phyloP scores from a whole-genome alignment of 768 basidiomycete species.

The Podaxis mareebaensis region DNA sequence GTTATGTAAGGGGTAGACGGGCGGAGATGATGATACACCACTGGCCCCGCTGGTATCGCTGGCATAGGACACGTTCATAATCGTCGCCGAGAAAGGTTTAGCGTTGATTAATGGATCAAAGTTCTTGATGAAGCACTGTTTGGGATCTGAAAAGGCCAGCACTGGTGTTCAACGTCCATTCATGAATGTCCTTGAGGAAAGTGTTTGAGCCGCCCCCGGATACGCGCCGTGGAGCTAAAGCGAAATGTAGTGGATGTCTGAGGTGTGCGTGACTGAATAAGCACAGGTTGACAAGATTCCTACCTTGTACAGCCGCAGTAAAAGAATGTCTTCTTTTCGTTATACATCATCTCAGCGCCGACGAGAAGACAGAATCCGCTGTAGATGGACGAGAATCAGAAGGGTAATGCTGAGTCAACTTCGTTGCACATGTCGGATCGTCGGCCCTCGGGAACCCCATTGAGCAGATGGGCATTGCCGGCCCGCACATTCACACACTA shows the following conservation, averaged over 20 bases:
- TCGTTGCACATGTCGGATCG: too few species aligned
- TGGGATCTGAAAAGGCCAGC: neutral
- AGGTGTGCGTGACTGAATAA: neutral
- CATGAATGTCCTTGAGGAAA: neutral
- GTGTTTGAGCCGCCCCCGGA: conserved; percentile 12
- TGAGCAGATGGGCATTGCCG: too few species aligned
- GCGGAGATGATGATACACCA: conserved; percentile 1
- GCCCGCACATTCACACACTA: too few species aligned
- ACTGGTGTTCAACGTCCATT: neutral
- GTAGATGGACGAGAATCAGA: too few species aligned
- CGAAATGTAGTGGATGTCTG: neutral
- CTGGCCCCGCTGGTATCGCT: neutral
- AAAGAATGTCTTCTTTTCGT: neutral
- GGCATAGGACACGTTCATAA: neutral
- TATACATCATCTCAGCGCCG: neutral
- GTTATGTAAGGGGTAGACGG: neutral
- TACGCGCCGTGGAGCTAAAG: neutral
- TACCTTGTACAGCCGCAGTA: neutral
- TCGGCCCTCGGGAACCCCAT: too few species aligned
- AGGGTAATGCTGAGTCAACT: too few species aligned
- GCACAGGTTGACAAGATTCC: conserved; percentile 1
- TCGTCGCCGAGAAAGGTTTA: neutral
- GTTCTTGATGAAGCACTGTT: conserved; percentile 3
- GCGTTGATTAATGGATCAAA: conserved; percentile 3
- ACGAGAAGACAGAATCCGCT: neutral